phyloP scores from a whole-genome alignment of 768 basidiomycete species.

The Collybia sordida region DNA sequence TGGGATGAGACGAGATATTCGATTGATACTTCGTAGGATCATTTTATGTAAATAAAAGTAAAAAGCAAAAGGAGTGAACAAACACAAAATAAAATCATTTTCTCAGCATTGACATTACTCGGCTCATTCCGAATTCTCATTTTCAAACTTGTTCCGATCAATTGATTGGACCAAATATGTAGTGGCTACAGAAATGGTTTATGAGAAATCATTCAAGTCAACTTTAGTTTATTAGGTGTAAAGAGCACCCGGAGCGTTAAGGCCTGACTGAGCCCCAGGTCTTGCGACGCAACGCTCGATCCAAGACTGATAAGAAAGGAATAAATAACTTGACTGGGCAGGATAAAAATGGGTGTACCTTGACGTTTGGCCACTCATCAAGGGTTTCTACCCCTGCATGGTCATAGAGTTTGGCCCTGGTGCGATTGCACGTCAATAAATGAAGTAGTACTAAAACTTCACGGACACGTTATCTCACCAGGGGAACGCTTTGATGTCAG shows the following conservation, averaged over 20 bases:
- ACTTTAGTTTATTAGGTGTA: not conserved
- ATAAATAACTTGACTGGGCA: too few relatives aligned
- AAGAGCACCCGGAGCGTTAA: not conserved
- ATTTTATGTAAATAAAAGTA: not conserved
- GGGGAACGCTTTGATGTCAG: conserved; percentile 67
- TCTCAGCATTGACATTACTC: too few relatives aligned
- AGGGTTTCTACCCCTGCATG: conserved; percentile 33
- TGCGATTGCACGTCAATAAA: too few relatives aligned
- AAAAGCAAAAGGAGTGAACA: too few relatives aligned
- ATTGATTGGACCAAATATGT: too few relatives aligned
- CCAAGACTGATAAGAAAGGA: conserved; percentile 11
- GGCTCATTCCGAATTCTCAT: too few relatives aligned
- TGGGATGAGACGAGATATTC: conserved; percentile 10
- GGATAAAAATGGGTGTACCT: conserved; percentile 6
- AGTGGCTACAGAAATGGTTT: too few relatives aligned
- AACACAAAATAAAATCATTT: too few relatives aligned
- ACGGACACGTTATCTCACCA: conserved; percentile 41
- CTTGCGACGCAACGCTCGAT: conserved; percentile 5
- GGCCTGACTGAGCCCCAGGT: conserved; percentile 5
- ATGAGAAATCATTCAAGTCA: not conserved
- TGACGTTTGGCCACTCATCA: conserved; percentile 17
- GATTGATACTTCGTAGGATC: conserved; percentile 3
- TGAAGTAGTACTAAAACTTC: not conserved
- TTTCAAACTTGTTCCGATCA: too few relatives aligned
- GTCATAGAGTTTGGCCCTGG: conserved; percentile 54